Evolutionary conservation across 768 basidiomycete genomes (phyloP).

Genomic region (Amylocystis lapponica): DNA sequence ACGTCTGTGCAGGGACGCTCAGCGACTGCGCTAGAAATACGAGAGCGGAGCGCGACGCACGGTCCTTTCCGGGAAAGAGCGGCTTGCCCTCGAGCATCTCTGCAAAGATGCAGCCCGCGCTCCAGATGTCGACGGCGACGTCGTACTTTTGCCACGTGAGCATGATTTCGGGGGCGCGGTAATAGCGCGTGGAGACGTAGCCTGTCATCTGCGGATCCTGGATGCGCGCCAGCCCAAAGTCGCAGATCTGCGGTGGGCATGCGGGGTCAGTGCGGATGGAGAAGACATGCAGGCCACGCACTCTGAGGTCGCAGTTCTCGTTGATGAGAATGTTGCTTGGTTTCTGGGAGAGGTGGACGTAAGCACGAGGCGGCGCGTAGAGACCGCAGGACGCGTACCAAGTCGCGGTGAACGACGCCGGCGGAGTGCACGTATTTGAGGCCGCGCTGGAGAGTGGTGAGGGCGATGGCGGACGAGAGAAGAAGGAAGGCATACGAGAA

Average conservation of each 20-base stretch:
- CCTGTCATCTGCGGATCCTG: slow-evolving; percentile 99
- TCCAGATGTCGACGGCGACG: slow-evolving; percentile 99
- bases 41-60: slow-evolving; percentile 48
- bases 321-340: slow-evolving; percentile 99
- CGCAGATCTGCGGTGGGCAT: slow-evolving; percentile 72
- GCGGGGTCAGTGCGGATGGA: slow-evolving; percentile 9
- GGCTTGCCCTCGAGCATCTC: slow-evolving; percentile 99
- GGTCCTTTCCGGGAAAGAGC: slow-evolving; percentile 98
- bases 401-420: slow-evolving; percentile 96
- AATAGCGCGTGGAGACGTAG: slow-evolving; percentile 98
- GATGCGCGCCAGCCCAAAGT: slow-evolving; percentile 96
- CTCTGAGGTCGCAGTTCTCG: slow-evolving; percentile 99
- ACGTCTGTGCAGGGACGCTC: slow-evolving; percentile 60
- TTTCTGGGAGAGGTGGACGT: slow-evolving; percentile 50
- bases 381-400: slow-evolving; percentile 44
- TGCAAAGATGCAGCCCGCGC: slow-evolving; percentile 98
- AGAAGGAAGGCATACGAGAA: slow-evolving; percentile 56
- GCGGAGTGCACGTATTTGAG: slow-evolving; percentile 99
- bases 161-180: slow-evolving; percentile 99
- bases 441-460: slow-evolving; percentile 60
- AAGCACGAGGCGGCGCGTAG: slow-evolving; percentile 2
- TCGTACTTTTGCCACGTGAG: slow-evolving; percentile 99
- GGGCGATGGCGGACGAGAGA: slow-evolving; percentile 3
- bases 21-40: not conserved
- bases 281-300: slow-evolving; percentile 23